Base-by-base conservation (phyloP, 176 grass and related monocot species). In the Eragrostis curvula region DNA sequence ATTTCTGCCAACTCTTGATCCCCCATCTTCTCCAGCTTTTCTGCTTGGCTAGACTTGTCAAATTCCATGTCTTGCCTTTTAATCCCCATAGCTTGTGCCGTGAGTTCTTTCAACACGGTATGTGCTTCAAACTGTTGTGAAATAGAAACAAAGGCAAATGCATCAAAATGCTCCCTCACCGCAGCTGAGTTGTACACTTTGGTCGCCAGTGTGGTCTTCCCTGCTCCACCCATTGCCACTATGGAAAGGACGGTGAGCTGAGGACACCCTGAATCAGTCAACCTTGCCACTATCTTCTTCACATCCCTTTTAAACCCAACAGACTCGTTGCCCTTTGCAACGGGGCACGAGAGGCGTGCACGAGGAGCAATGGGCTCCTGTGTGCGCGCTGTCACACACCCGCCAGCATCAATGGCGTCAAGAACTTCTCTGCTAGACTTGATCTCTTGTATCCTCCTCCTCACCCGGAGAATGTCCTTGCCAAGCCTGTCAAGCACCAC, bases 191-290 rank as follows among this genome's bases (percentile, higher is more conserved):
- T 70, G 41, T 51, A 71, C 9, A 79, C 49, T 65, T 53, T 84
- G 13, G 60, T 47, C 32, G 71, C 82, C 6, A 77, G 51, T 18
- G 82, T 66, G 5, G 82, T 75, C 12, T 85, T 85, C 17, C 82
- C 82, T 9, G 36, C 56, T 5, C 82, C 82, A 13, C 71, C 73
- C 63, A 65, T 79, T 8, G 65, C 75, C 0, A 86, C 75, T 58
- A 86, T 81, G 5, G 84, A 81, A n/a, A 86, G 23, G 8, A 73
- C 64, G 10, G n/a, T 72, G 6, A 56, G 51, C 12, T 69, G 66
- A 9, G 1, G 20, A 0, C 23, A 44, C 1, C 1, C 66, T 1
- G 3, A 5, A 43, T 68, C 21, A 14, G 6, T 46, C 67, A 70
- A 47, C 43, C n/a, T 6, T 3, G 1, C n/a, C 68, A 8, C 21